These are phyloP conservation scores for Thinopyrum elongatum DNA, from an alignment of 176 grass and related monocot genomes.

Conservation along the genomic window DNA sequence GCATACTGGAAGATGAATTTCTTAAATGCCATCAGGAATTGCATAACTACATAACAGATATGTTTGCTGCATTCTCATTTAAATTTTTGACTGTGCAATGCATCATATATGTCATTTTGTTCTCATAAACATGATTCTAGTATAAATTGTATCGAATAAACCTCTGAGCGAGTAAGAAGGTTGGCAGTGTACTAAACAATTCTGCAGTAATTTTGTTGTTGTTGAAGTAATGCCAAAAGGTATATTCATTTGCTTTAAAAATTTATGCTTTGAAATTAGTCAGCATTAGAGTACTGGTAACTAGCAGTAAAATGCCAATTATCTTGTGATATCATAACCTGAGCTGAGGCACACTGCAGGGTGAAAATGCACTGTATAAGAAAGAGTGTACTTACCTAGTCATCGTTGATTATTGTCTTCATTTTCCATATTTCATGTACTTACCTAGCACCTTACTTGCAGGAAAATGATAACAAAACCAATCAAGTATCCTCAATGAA, in stretches of 20 bases:
- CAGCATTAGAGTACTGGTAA: background rate
- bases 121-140: background rate
- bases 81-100: background rate
- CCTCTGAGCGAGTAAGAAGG: background rate
- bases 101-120: background rate
- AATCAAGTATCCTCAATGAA: constrained; percentile 4
- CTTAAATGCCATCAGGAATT: background rate
- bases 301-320: background rate
- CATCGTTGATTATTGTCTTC: background rate
- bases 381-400: background rate
- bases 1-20: background rate
- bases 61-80: constrained; percentile 1
- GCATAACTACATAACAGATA: background rate
- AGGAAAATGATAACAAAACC: constrained; percentile 32
- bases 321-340: background rate
- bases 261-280: background rate
- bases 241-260: background rate
- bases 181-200: background rate
- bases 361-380: background rate
- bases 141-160: background rate
- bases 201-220: background rate
- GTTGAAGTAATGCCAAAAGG: background rate
- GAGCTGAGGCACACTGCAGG: background rate
- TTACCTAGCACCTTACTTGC: constrained; percentile 11
- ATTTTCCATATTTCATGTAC: background rate